Conservation (phyloP, 2,329 filamentous ascomycete genomes). For the Lachnellula arida region DNA sequence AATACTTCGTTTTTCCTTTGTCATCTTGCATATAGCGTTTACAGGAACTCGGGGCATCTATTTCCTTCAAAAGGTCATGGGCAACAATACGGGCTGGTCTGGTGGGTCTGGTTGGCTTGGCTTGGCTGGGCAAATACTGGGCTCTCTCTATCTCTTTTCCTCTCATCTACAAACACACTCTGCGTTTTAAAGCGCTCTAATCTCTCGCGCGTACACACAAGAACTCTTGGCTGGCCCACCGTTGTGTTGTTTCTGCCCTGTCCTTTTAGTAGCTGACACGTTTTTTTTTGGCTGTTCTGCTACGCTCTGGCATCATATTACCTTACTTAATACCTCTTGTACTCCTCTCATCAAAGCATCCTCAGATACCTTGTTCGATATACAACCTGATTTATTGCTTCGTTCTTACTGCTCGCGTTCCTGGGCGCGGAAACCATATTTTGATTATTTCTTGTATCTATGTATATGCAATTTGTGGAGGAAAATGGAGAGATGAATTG, state of each 20-base stretch:
- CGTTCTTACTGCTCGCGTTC: slow-evolving; percentile 12
- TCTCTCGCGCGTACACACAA: slow-evolving; percentile 25
- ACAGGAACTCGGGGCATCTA: slow-evolving; percentile 19
- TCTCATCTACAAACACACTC: slow-evolving; percentile 19
- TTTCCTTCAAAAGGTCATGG: slow-evolving; percentile 37
- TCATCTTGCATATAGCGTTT: slow-evolving; percentile 31
- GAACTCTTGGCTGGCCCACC: slow-evolving; percentile 32
- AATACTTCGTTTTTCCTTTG: slow-evolving; percentile 27
- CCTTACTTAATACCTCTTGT: slow-evolving; percentile 27
- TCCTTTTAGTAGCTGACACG: slow-evolving; percentile 22
- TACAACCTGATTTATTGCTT: slow-evolving; percentile 32
- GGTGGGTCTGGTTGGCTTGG: slow-evolving; percentile 27
- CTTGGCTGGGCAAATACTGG: slow-evolving; percentile 15
- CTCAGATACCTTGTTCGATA: slow-evolving; percentile 59
- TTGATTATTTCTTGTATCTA: slow-evolving; percentile 11
- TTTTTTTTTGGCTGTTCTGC: slow-evolving; percentile 9
- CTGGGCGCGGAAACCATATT: slow-evolving; percentile 12
- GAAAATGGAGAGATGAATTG: background rate
- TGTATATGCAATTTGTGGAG: slow-evolving; percentile 8
- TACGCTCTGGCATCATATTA: slow-evolving; percentile 16
- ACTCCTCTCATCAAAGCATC: slow-evolving; percentile 25
- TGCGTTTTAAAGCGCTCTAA: slow-evolving; percentile 24
- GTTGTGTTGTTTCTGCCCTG: slow-evolving; percentile 32
- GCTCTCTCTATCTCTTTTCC: slow-evolving; percentile 18
- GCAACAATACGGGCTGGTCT: slow-evolving; percentile 39